Evolutionary conservation across 106 monocot genomes (phyloP).

Genomic region (Xerophyta viscosa): DNA sequence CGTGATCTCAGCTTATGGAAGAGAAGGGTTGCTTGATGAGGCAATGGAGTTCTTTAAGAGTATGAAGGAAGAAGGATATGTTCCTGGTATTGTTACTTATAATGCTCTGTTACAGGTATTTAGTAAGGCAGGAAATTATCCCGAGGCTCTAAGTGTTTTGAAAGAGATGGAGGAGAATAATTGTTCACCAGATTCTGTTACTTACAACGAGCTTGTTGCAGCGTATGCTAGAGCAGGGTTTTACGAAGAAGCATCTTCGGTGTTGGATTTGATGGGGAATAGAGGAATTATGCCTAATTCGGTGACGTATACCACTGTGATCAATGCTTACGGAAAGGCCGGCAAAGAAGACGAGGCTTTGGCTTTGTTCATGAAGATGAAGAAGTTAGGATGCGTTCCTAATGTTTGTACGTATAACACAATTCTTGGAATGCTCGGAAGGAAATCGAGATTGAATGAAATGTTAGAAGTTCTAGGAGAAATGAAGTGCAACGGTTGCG

Average conservation of each 20-base stretch:
- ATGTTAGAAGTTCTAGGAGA: constrained; percentile 65
- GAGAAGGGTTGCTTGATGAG: constrained; percentile 69
- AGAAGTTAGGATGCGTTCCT: constrained; percentile 62
- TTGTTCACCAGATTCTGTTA: constrained; percentile 51
- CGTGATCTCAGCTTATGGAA: constrained; percentile 78
- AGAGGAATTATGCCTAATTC: constrained; percentile 74
- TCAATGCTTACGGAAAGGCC: constrained; percentile 66
- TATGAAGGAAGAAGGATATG: constrained; percentile 42
- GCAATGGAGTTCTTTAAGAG: constrained; percentile 54
- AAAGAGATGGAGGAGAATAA: constrained; percentile 73
- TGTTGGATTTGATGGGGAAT: constrained; percentile 59
- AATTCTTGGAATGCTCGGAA: constrained; percentile 72
- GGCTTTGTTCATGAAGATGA: constrained; percentile 49
- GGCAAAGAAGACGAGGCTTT: constrained; percentile 67
- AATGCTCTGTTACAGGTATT: constrained; percentile 77
- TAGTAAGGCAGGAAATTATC: constrained; percentile 71
- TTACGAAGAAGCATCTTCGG: constrained; percentile 44
- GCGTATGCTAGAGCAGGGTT: constrained; percentile 73
- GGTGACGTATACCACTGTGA: constrained; percentile 79
- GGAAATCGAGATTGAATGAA: constrained; percentile 54
- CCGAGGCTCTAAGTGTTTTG: constrained; percentile 44
- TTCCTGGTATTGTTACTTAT: constrained; percentile 63
- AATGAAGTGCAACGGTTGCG: constrained; percentile 76
- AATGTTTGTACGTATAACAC: constrained; percentile 81
- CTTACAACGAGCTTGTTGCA: constrained; percentile 85